Evolutionary conservation across 179 eudicot genomes (phyloP).

Genomic region (Beta corolliflora): DNA sequence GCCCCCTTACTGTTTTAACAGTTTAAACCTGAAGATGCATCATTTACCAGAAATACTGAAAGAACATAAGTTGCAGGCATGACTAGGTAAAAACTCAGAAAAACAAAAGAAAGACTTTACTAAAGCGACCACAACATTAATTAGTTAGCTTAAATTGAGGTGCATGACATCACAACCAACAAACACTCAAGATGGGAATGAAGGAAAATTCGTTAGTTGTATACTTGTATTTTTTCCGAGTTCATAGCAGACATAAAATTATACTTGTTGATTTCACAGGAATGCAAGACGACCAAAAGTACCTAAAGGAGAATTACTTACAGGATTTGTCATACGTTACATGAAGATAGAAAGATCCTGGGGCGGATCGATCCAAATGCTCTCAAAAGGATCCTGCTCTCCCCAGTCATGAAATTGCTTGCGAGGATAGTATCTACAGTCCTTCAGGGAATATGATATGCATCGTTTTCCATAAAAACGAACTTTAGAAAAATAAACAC

Average conservation of each 20-base stretch:
- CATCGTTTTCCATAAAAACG: conserved; percentile 80
- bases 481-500: conserved; percentile 75
- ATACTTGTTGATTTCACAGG: no score
- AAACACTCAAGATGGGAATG: background rate
- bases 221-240: background rate
- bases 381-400: conserved; percentile 83
- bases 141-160: background rate
- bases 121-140: background rate
- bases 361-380: conserved; percentile 89
- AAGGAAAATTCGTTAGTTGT: background rate
- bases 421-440: conserved; percentile 69
- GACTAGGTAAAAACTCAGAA: background rate
- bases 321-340: conserved; percentile 29
- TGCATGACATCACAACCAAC: background rate
- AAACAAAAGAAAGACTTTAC: background rate
- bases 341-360: conserved; percentile 50
- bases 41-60: background rate
- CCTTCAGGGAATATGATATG: conserved; percentile 69
- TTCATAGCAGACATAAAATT: background rate
- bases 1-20: background rate
- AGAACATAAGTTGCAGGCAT: conserved; percentile 1
- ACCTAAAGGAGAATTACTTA: conserved; percentile 26
- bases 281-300: conserved; percentile 9
- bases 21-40: background rate
- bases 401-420: conserved; percentile 87